phyloP scores from a whole-genome alignment of 2,329 filamentous ascomycete genomes.

The Botrytis aclada region DNA sequence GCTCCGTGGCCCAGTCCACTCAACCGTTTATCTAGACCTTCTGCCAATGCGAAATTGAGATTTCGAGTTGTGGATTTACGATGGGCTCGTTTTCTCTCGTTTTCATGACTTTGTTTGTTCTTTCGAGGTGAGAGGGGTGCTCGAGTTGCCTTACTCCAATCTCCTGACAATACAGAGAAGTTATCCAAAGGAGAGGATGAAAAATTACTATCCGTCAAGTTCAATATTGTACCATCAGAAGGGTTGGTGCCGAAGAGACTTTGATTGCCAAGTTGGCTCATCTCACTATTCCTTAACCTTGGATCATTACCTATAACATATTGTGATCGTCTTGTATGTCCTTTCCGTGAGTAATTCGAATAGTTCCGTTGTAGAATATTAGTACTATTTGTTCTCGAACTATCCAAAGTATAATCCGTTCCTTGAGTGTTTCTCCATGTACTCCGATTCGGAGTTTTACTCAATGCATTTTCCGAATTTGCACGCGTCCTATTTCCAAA shows the following conservation, averaged over 20 bases:
- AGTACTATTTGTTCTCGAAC: slow-evolving; percentile 27
- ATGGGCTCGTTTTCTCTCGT: slow-evolving; percentile 7
- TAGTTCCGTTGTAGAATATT: slow-evolving; percentile 29
- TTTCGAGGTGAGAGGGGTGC: slow-evolving; percentile 11
- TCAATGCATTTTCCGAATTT: slow-evolving; percentile 32
- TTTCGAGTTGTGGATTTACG: slow-evolving; percentile 25
- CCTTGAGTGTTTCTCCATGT: slow-evolving; percentile 33
- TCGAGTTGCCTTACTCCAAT: slow-evolving; percentile 15
- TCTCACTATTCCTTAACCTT: slow-evolving; percentile 22
- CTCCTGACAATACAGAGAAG: slow-evolving; percentile 27
- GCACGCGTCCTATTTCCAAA: slow-evolving; percentile 25
- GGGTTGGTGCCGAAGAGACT: slow-evolving; percentile 8
- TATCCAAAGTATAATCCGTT: slow-evolving; percentile 24
- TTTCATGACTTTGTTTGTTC: not conserved
- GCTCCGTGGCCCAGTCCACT: slow-evolving; percentile 32
- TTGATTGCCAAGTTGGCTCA: slow-evolving; percentile 10
- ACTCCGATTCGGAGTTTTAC: slow-evolving; percentile 23
- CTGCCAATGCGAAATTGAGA: slow-evolving; percentile 21
- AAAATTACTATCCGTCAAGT: slow-evolving; percentile 31
- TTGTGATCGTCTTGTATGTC: slow-evolving; percentile 28
- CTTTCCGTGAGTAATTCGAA: slow-evolving; percentile 35
- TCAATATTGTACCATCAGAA: slow-evolving; percentile 23
- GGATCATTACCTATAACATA: slow-evolving; percentile 20
- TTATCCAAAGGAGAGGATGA: slow-evolving; percentile 29
- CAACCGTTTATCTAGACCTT: slow-evolving; percentile 18